phyloP scores from a whole-genome alignment of 2,329 filamentous ascomycete species.

The Verticillium longisporum region DNA sequence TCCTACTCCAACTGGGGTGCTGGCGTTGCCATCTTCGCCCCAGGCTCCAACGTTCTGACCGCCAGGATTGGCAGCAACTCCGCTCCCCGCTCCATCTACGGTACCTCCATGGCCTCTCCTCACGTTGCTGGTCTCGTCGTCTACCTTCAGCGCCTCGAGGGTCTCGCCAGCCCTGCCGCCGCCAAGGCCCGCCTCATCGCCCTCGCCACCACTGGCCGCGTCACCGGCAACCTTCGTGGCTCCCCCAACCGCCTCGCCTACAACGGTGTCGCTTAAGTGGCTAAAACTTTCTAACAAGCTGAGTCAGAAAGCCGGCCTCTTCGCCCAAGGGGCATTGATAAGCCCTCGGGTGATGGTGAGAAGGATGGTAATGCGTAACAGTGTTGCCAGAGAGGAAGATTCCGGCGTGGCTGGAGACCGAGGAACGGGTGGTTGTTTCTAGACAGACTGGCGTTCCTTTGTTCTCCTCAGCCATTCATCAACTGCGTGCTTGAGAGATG shows the following conservation, averaged over 20 bases:
- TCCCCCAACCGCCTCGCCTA: constrained; percentile 40
- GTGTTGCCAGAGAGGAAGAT: neutral
- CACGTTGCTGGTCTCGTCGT: constrained; percentile 55
- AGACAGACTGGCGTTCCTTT: neutral
- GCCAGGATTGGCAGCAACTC: constrained; percentile 35
- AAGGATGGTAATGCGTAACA: neutral
- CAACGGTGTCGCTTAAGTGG: constrained; percentile 27
- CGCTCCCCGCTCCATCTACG: constrained; percentile 40
- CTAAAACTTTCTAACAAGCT: neutral
- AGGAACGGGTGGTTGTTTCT: neutral
- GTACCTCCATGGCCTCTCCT: constrained; percentile 57
- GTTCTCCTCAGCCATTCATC: neutral
- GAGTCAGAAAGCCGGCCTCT: neutral
- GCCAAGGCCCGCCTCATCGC: constrained; percentile 33
- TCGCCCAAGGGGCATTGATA: neutral
- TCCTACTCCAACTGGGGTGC: constrained; percentile 35
- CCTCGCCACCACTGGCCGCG: constrained; percentile 30
- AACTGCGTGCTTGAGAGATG: neutral
- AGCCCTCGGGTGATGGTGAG: neutral
- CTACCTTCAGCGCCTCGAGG: constrained; percentile 44
- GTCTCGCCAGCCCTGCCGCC: constrained; percentile 28
- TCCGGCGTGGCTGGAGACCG: neutral
- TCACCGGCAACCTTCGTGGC: constrained; percentile 23
- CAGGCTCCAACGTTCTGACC: constrained; percentile 37
- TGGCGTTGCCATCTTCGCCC: constrained; percentile 43